Conservation (phyloP, 2,329 filamentous ascomycete genomes). For the Stemphylium lycopersici region DNA sequence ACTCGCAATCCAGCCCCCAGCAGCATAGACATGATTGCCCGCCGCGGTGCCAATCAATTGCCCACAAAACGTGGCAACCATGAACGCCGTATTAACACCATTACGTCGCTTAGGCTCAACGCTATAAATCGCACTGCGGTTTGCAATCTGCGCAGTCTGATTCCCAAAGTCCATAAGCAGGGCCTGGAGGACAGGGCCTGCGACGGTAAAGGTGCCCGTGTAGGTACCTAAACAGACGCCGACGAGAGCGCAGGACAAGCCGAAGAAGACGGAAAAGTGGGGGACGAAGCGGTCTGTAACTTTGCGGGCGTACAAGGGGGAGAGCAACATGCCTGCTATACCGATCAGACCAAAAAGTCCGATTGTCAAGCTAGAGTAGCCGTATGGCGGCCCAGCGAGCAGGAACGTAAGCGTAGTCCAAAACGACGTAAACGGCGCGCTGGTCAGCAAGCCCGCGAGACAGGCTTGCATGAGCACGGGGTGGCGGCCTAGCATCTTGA, state of each 20-base stretch:
- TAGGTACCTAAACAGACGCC: constrained; percentile 73
- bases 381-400: constrained; percentile 71
- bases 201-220: constrained; percentile 68
- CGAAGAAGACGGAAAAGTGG: constrained; percentile 69
- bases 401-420: constrained; percentile 83
- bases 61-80: constrained; percentile 76
- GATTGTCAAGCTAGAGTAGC: constrained; percentile 70
- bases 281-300: constrained; percentile 75
- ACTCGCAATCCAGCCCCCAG: constrained; percentile 62
- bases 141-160: constrained; percentile 76
- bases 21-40: constrained; percentile 62
- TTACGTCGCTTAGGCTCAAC: constrained; percentile 75
- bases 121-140: constrained; percentile 71
- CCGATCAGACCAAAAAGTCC: constrained; percentile 82
- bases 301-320: constrained; percentile 71
- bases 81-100: constrained; percentile 81
- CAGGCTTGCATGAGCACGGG: constrained; percentile 74
- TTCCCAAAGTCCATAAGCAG: constrained; percentile 73
- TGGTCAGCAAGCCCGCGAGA: constrained; percentile 67
- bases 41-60: constrained; percentile 70
- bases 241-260: constrained; percentile 62
- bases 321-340: constrained; percentile 69
- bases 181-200: constrained; percentile 75
- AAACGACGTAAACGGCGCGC: constrained; percentile 68
- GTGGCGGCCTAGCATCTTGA: constrained; percentile 67